phyloP scores from a whole-genome alignment of 805 yeast genomes.

The Pichia phayaonensis region DNA sequence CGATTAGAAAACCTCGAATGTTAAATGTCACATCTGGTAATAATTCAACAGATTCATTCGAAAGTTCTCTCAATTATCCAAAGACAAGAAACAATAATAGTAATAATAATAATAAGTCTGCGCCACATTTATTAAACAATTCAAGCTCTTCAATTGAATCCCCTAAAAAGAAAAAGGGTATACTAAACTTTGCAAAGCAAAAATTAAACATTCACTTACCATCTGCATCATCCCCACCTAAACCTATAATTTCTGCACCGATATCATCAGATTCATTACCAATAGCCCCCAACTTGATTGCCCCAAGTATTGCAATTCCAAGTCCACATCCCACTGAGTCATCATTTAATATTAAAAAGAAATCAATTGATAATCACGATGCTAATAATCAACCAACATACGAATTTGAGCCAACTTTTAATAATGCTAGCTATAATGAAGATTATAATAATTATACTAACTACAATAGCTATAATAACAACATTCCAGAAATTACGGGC shows the following conservation, averaged over 20 bases:
- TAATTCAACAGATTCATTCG: not conserved
- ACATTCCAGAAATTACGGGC: not conserved
- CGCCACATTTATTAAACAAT: conserved; percentile 7
- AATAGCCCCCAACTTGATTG: not conserved
- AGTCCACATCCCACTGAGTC: not conserved
- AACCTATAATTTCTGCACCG: conserved; percentile 1
- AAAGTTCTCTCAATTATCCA: not conserved
- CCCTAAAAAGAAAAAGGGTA: not conserved
- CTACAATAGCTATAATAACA: not conserved
- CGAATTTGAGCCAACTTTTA: not conserved
- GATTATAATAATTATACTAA: not conserved
- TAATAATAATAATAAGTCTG: conserved; percentile 7
- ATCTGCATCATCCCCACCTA: not conserved
- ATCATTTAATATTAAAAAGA: not conserved
- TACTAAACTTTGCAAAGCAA: conserved; percentile 4
- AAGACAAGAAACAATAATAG: not conserved
- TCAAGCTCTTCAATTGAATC: not conserved
- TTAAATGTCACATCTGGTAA: not conserved
- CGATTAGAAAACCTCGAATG: not conserved
- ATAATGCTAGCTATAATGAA: not conserved
- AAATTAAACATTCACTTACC: conserved; percentile 1
- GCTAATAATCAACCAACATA: not conserved
- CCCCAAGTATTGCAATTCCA: not conserved
- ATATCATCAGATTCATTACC: not conserved
- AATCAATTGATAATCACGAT: not conserved